These are phyloP conservation scores for Daldinia sp. DNA, from an alignment of 2,329 filamentous ascomycete species.

Conservation along the genomic window DNA sequence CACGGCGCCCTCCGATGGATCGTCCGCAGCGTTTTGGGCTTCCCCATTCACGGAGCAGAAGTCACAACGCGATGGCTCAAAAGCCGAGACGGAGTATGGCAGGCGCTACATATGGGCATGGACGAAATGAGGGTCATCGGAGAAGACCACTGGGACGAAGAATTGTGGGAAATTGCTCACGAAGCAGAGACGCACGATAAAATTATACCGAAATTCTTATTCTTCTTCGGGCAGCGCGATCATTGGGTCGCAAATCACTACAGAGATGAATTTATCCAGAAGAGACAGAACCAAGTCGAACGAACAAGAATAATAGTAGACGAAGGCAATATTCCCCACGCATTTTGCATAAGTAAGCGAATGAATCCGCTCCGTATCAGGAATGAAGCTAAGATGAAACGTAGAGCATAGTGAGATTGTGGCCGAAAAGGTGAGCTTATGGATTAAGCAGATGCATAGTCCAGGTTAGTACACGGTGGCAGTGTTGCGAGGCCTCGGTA, in stretches of 20 bases:
- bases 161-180: conserved; percentile 62
- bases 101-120: conserved; percentile 65
- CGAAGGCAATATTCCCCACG: conserved; percentile 64
- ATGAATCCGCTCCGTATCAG: neutral
- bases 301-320: conserved; percentile 62
- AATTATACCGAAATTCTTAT: conserved; percentile 59
- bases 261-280: conserved; percentile 63
- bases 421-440: conserved; percentile 56
- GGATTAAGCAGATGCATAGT: conserved; percentile 62
- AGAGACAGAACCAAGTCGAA: conserved; percentile 48
- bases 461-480: neutral
- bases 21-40: conserved; percentile 54
- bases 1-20: conserved; percentile 52
- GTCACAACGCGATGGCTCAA: conserved; percentile 63
- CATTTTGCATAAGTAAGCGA: conserved; percentile 65
- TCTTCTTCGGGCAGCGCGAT: conserved; percentile 67
- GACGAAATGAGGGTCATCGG: conserved; percentile 68
- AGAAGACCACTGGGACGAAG: conserved; percentile 66
- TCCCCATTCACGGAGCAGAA: conserved; percentile 57
- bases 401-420: conserved; percentile 59
- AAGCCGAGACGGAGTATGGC: conserved; percentile 65
- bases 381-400: neutral
- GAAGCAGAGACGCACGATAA: conserved; percentile 41
- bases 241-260: conserved; percentile 68
- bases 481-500: too few relatives aligned